phyloP scores from a whole-genome alignment of 225 moss, liverwort and hornwort species.

The Neckera pumila region DNA sequence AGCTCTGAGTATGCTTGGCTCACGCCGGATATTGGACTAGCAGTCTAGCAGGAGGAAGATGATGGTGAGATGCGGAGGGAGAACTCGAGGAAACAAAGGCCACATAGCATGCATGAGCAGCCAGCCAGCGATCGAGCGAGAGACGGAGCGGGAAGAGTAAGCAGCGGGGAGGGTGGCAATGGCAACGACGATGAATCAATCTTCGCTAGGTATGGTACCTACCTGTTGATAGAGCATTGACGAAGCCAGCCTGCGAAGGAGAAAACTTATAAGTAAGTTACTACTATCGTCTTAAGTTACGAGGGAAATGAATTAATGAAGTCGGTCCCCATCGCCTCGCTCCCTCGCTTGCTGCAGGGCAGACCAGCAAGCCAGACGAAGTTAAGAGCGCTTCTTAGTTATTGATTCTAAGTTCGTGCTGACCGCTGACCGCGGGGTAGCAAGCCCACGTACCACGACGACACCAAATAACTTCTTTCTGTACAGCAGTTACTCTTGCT shows the following conservation, averaged over 20 bases:
- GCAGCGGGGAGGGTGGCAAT: neutral
- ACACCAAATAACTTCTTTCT: neutral
- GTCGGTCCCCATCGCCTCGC: neutral
- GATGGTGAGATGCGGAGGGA: neutral
- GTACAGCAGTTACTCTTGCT: neutral
- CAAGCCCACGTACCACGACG: neutral
- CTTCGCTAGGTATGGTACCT: neutral
- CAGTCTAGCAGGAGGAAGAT: neutral
- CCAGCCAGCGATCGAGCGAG: neutral
- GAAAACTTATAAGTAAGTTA: neutral
- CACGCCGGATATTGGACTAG: neutral
- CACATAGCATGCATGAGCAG: neutral
- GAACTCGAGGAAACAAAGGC: neutral
- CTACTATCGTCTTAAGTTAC: neutral
- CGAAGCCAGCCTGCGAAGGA: neutral
- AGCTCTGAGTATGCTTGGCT: neutral
- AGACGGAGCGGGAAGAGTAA: neutral
- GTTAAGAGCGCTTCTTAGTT: neutral
- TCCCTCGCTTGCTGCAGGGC: neutral
- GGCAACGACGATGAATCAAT: neutral
- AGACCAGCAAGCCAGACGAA: neutral
- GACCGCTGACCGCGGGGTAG: neutral
- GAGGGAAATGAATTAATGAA: neutral
- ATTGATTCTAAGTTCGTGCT: neutral
- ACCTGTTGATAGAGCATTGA: neutral